These are phyloP conservation scores for Nymphaea thermarum DNA, from an alignment of 164 flowering plant genomes.

Conservation along the genomic window DNA sequence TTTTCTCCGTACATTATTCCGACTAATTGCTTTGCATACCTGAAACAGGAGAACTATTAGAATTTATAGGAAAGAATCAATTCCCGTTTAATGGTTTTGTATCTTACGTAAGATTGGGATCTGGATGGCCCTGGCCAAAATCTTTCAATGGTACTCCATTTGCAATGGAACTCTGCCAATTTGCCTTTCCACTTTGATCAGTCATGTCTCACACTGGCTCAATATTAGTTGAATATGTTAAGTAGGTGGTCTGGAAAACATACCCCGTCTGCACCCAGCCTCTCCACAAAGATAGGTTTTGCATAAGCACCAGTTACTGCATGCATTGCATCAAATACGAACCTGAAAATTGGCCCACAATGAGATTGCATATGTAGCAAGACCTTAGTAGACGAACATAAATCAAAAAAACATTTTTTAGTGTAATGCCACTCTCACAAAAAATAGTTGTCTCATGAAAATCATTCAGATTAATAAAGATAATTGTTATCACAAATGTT, in stretches of 20 bases:
- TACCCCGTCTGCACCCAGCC: constrained; percentile 73
- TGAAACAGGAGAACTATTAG: constrained; percentile 15
- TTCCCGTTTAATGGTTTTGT: not conserved
- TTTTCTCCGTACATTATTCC: constrained; percentile 61
- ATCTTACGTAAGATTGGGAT: constrained; percentile 97
- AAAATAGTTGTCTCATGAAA: no score
- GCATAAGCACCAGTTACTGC: constrained; percentile 99
- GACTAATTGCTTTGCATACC: constrained; percentile 95
- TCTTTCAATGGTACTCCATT: constrained; percentile 95
- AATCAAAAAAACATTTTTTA: no score
- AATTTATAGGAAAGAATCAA: not conserved
- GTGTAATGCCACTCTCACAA: no score
- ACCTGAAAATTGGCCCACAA: constrained; percentile 35
- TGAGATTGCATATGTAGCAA: not conserved
- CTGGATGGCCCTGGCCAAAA: constrained; percentile 99
- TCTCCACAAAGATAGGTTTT: constrained; percentile 88
- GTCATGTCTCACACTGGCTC: not conserved
- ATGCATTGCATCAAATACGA: constrained; percentile 96
- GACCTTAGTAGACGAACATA: no score
- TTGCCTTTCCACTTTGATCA: constrained; percentile 1
- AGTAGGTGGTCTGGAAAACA: constrained; percentile 7
- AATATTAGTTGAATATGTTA: not conserved
- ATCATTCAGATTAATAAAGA: no score
- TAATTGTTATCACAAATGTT: no score
- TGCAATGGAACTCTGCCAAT: constrained; percentile 62